phyloP scores from a whole-genome alignment of 1,284 basidiomycete genomes.

The Tilletia setariae region DNA sequence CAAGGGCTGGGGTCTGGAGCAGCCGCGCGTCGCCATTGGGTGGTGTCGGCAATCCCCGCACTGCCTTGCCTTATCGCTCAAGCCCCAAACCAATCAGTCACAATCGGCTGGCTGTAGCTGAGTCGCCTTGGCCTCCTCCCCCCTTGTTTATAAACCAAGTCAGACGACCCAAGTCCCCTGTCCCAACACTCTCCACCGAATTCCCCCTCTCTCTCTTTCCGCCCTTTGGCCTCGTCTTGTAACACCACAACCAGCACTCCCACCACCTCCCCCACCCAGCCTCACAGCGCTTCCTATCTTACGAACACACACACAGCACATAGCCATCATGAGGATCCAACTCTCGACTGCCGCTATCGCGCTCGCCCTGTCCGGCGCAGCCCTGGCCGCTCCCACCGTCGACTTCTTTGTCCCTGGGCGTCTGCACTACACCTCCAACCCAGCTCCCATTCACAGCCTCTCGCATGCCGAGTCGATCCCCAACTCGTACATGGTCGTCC shows the following conservation, averaged over 20 bases:
- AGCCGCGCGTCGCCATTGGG: background rate
- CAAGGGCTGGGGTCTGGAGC: too few relatives aligned
- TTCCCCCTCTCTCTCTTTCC: background rate
- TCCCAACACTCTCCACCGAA: background rate
- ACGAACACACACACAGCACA: background rate
- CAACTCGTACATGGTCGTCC: constrained; percentile 50
- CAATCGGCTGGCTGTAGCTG: background rate
- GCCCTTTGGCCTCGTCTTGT: background rate
- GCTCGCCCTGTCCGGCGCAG: constrained; percentile 13
- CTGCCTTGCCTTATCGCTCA: background rate
- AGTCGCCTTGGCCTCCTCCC: background rate
- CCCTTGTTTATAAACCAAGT: background rate
- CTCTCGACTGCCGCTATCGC: constrained; percentile 1
- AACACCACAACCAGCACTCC: background rate
- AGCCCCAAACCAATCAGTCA: background rate
- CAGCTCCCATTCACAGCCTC: constrained; percentile 4
- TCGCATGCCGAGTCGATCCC: constrained; percentile 35
- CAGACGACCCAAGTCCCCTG: background rate
- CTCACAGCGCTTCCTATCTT: background rate
- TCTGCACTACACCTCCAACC: background rate
- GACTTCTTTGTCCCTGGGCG: background rate
- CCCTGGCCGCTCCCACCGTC: background rate
- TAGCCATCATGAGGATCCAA: background rate
- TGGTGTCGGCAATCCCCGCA: background rate
- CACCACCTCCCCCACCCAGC: background rate